These are phyloP conservation scores for Euphorbia schlechtendalii DNA, from an alignment of 441 rosid species.

Conservation along the genomic window DNA sequence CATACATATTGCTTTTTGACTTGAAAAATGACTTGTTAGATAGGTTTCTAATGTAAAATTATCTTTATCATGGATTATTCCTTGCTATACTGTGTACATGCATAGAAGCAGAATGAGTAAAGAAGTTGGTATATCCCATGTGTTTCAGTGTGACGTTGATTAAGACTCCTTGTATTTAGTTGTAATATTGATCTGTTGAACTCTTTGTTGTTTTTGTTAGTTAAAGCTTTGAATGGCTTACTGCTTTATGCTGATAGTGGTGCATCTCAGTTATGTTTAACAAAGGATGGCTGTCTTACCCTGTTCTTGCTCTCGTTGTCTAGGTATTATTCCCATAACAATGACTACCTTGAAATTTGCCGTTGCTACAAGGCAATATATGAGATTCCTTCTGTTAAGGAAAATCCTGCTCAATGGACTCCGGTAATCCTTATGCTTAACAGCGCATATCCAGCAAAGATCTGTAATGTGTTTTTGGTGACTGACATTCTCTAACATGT, in stretches of 20 bases:
- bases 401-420: conserved; percentile 63
- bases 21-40: background rate
- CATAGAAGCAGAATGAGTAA: background rate
- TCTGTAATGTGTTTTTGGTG: conserved; percentile 10
- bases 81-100: background rate
- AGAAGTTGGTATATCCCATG: background rate
- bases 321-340: conserved; percentile 81
- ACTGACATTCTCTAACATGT: conserved; percentile 14
- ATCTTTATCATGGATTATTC: background rate
- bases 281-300: conserved; percentile 1
- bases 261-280: background rate
- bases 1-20: background rate
- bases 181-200: conserved; percentile 1
- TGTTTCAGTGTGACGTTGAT: background rate
- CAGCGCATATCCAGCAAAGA: background rate
- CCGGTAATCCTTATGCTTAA: conserved; percentile 41
- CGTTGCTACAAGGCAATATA: conserved; percentile 95
- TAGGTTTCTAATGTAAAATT: background rate
- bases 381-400: conserved; percentile 81
- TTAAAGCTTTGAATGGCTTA: background rate
- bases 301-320: conserved; percentile 9
- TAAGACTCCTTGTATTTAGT: background rate
- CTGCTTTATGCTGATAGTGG: background rate
- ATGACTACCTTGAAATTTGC: conserved; percentile 87
- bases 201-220: background rate